Base-by-base conservation (phyloP, 345 rosid species). In the Euphorbia pulcherrima region DNA sequence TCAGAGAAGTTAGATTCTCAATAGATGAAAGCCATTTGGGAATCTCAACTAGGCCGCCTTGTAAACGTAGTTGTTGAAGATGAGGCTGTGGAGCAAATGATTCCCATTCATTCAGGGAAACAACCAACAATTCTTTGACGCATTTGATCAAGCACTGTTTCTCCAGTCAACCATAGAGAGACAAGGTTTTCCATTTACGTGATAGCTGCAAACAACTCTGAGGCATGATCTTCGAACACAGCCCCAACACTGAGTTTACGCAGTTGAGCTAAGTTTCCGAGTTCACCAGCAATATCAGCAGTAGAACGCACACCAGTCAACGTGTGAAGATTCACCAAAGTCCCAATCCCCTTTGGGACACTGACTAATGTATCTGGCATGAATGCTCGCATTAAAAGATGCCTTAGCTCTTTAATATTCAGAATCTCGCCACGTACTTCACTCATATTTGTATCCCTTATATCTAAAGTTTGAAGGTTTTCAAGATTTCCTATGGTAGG, bases 351-450 rank as follows among this genome's bases (percentile, higher is more conserved):
- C 16, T 68, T 17, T 24, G 40, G 55, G 11, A 56, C 71, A 24
- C 37, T 56, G 26, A 68, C 40, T 3, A 33, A 33, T 33, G 4
- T 7, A 33, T 33, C 3, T 33, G 37, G 4, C 37, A 33, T 33
- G 37, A 17, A 7, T 55, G 8, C 62, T 17, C 53, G 0, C 71
- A 56, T 40, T 1, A 56, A 26, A 56, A 56, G 62, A 21, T 68
- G 71, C 51, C 71, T 68, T 63, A 68, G 17, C 17, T 27, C 35
- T 5, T 68, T 20, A 40, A 67, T 67, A 28, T 26, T 17, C 46
- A 62, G 28, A 13, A 62, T 24, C 24, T 62, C 37, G 4, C 2
- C 8, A 11, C n/a, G 52, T 62, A 62, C 8, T 44, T 62, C 3
- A 2, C 14, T 18, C 28, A 44, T 44, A 1, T 2, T 0, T 44